These are phyloP conservation scores for Candida andamanensis DNA, from an alignment of 805 yeast species.

Conservation along the genomic window DNA sequence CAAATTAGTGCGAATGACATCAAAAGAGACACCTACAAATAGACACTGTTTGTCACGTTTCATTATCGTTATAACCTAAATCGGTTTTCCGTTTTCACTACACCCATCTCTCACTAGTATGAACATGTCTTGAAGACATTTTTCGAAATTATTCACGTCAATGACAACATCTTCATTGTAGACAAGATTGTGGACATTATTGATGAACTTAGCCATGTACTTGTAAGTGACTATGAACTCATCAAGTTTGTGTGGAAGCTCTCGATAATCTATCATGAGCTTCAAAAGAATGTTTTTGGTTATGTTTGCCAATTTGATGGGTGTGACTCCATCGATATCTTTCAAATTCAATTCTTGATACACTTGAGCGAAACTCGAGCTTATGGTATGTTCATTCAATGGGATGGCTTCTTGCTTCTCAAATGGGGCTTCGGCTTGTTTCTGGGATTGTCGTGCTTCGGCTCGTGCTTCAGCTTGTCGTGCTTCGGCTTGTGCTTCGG, in stretches of 20 bases:
- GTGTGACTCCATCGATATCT: slow-evolving; percentile 25
- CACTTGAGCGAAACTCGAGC: slow-evolving; percentile 17
- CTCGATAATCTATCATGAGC: slow-evolving; percentile 23
- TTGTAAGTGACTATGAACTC: slow-evolving; percentile 24
- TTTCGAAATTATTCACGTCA: too few relatives aligned
- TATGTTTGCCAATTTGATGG: slow-evolving; percentile 23
- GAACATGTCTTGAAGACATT: slow-evolving; percentile 19
- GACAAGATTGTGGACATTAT: slow-evolving; percentile 23
- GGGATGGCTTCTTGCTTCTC: slow-evolving; percentile 12
- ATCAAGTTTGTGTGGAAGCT: slow-evolving; percentile 20
- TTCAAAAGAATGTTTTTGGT: slow-evolving; percentile 32
- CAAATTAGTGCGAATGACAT: too few relatives aligned
- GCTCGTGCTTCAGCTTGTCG: too few relatives aligned
- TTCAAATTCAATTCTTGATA: slow-evolving; percentile 22
- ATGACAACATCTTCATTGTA: too few relatives aligned
- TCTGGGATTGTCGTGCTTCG: too few relatives aligned
- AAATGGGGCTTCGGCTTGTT: not conserved
- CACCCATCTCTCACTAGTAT: too few relatives aligned
- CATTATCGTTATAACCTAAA: too few relatives aligned
- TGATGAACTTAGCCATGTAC: slow-evolving; percentile 24
- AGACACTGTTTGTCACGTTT: too few relatives aligned
- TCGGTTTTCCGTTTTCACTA: too few relatives aligned
- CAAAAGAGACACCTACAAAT: too few relatives aligned
- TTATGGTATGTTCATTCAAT: slow-evolving; percentile 15
- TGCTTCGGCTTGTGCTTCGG: not conserved